Base-by-base conservation (phyloP, 1,139 yeast species). In the Scheffersomyces cryptocercus region DNA sequence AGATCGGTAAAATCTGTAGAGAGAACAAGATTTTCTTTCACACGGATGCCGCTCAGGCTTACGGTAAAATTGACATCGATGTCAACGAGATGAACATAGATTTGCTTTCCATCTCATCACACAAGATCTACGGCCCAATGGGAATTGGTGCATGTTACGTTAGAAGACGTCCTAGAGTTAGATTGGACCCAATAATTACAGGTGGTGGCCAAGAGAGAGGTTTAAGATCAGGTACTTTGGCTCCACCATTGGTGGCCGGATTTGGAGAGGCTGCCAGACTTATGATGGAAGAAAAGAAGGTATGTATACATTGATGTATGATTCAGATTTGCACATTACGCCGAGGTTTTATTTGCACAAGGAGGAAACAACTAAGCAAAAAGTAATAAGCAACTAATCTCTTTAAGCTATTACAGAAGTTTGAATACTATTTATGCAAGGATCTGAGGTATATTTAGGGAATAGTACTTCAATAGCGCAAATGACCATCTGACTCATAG, bases 191-290 rank as follows among this genome's bases (percentile, higher is more conserved):
- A 30, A 75, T 93, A 47, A 87, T 93, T 54, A 86, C 90, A 49
- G 99, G 99, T 55, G 99, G 99, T 67, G 99, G 99, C 43, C 99
- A 93, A 73, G 99, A 93, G 72, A 85, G 99, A 71, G 99, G 99
- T 49, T 77, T 93, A 58, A 81, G 99, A 69, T 88, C 96, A 7
- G 99, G 99, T 50, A 93, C 99, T 29, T 78, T 93, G 62, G 93
- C 99, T 3, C 96, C 99, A 14, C 96, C 99, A 28, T 77, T 91
- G 58, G 88, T 93, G 38, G 87, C 91, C 13, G 99, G 99, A 0
- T 89, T 93, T 62, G 99, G 99, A 51, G 98, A 93, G 68, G 99
- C 99, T 28, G 95, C 97, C 38, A 79, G 96, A 61, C 69, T 93
- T 48, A 85, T 90, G 78, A 67, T 66, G 42, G 70, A 75, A 54